Percentiles rank a stretch among this genome's conserved stretches.
phyloP scores from a whole-genome alignment of 345 rosid species.

The Heritiera littoralis region DNA sequence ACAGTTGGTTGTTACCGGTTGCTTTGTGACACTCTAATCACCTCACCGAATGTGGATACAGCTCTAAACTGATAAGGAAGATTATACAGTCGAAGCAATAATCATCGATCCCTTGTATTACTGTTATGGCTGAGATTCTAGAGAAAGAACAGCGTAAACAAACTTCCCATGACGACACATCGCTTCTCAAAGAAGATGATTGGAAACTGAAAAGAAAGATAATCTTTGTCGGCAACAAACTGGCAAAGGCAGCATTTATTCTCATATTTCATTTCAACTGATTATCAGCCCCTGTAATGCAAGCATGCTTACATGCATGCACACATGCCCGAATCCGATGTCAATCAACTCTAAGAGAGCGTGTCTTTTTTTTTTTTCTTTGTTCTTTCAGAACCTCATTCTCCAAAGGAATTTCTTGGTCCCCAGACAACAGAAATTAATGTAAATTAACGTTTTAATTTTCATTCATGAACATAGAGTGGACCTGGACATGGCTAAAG shows the following conservation, averaged over 20 bases:
- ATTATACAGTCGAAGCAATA: not conserved
- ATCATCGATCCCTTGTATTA: not conserved
- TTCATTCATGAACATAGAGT: not conserved
- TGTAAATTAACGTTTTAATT: not conserved
- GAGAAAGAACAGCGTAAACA: not conserved
- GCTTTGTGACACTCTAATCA: no score
- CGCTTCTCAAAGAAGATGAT: not conserved
- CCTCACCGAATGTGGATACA: not conserved
- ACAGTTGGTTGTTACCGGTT: no score
- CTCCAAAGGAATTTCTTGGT: conserved; percentile 4
- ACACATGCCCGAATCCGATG: not conserved
- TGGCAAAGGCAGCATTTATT: not conserved
- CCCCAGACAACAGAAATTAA: not conserved
- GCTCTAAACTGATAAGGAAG: not conserved
- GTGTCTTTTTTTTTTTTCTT: not conserved
- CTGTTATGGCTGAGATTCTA: not conserved
- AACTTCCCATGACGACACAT: not conserved
- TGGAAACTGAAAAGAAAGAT: not conserved
- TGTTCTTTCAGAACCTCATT: conserved; percentile 24
- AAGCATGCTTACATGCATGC: not conserved
- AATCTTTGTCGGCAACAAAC: not conserved
- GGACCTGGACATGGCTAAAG: not conserved
- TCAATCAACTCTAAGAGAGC: conserved; percentile 7
- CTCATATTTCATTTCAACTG: not conserved
- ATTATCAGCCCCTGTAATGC: not conserved